These are phyloP conservation scores for Penicillium sp. DNA, from an alignment of 2,329 filamentous ascomycete species.

Conservation along the genomic window DNA sequence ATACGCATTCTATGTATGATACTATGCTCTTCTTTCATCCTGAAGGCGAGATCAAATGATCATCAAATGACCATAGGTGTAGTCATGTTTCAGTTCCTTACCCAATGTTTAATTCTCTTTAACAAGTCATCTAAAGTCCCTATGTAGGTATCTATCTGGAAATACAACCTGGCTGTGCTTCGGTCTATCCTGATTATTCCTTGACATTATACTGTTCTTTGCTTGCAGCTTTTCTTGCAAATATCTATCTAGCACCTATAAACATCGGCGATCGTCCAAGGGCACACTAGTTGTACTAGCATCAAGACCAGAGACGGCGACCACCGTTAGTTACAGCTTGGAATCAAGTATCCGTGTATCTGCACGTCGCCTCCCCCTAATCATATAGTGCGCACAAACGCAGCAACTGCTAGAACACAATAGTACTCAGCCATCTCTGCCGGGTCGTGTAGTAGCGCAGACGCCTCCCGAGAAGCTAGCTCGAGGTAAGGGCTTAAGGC, in stretches of 20 bases:
- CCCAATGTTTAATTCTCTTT: background rate
- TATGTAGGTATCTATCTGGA: background rate
- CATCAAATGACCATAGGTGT: background rate
- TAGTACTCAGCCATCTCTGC: background rate
- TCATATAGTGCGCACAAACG: background rate
- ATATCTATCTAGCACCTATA: background rate
- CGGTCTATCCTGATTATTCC: background rate
- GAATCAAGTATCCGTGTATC: background rate
- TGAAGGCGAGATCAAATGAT: background rate
- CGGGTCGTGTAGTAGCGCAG: background rate
- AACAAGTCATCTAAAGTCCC: background rate
- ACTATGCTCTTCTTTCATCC: background rate
- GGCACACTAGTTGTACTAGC: slow-evolving; percentile 1
- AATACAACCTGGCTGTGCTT: background rate
- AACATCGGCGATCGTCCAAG: slow-evolving; percentile 2
- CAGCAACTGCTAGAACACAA: background rate
- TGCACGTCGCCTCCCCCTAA: background rate
- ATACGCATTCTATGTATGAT: slow-evolving; percentile 1
- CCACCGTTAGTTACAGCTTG: background rate
- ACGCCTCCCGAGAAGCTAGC: slow-evolving; percentile 7
- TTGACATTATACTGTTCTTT: background rate
- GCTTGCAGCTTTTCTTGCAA: background rate
- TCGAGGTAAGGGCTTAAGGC: slow-evolving; percentile 13
- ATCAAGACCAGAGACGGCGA: slow-evolving; percentile 6
- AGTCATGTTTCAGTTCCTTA: background rate